Evolutionary conservation across 2,329 filamentous ascomycete genomes (phyloP).

Genomic region (Coniochaeta sp.): DNA sequence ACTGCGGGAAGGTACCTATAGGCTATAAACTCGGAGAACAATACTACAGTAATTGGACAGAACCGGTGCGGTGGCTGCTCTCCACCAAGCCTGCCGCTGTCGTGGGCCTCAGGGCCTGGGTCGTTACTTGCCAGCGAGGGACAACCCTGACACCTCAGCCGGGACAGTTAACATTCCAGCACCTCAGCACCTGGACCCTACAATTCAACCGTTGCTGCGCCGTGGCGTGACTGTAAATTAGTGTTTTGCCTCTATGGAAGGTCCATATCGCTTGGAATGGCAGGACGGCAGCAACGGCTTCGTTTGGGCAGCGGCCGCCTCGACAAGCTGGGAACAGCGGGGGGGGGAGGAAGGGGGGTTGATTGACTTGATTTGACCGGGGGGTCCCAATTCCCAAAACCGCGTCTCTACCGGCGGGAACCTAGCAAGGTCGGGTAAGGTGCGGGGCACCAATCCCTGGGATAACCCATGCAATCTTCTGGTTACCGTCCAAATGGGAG

Average conservation of each 20-base stretch:
- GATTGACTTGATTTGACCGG: no score
- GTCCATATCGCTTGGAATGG: not conserved
- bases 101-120: not conserved
- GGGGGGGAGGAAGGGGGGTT: not conserved
- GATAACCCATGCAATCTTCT: constrained; percentile 2
- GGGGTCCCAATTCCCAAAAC: not conserved
- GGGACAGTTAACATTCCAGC: not conserved
- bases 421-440: no score
- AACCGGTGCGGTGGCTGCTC: not conserved
- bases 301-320: no score
- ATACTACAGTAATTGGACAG: not conserved
- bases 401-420: not conserved
- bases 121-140: not conserved
- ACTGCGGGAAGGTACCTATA: not conserved
- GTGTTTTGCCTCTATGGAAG: not conserved
- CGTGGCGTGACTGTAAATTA: not conserved
- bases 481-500: constrained; percentile 11
- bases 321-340: not conserved
- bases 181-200: not conserved
- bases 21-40: no score
- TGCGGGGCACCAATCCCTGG: constrained; percentile 7
- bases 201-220: not conserved
- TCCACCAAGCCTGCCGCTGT: not conserved
- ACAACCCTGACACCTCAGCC: no score
- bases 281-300: no score